Base-by-base conservation (phyloP, 352 stramenopile species). In the Globisporangium irregulare region DNA sequence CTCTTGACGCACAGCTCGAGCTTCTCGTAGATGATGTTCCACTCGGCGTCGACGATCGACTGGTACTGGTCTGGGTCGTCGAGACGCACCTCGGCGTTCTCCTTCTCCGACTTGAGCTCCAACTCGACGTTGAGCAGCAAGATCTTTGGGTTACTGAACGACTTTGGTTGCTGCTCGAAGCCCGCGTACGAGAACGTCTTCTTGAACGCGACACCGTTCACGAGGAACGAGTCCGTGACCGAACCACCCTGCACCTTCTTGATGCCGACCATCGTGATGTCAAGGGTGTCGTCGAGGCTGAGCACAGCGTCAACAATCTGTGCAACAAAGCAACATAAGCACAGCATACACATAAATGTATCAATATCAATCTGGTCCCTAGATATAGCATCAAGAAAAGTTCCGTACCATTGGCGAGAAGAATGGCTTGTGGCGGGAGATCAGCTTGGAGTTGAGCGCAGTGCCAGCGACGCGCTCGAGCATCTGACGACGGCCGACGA, bases 1-100 rank as follows among this genome's bases (percentile, higher is more conserved):
- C 80, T 97, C 51, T 92, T 84, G 43, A 96, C 87, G 56, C 90
- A 97, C 62, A 92, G 75, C 25, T 97, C 92, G 43, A 98, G 85
- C 78, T 99, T 99, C 69, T 99, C 96, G 82, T 99, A 99, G 78
- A 99, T 99, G 72, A 99, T 99, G 74, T 97, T 95, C 98, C 98
- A 99, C 82, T 99, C 98, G 24, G 98, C 97, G 73, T 99, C 97
- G 8, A 99, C 98, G 75, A 99, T 99, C 59, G 91, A 98, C 86
- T 99, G 98, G 87, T 99, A 99, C 76, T 99, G 87, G 48, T 89
- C 81, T n/a, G 97, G 97, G 81, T 98, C 96, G 51, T 97, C 92
- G 73, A 99, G 98, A 61, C 97, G 93, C 54, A 99, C 94, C 74
- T 99, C 97, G 50, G 97, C 97, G 83, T 99, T 99, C 82, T 99